phyloP scores from a whole-genome alignment of 306 rosid species.

The Vigna angularis region DNA sequence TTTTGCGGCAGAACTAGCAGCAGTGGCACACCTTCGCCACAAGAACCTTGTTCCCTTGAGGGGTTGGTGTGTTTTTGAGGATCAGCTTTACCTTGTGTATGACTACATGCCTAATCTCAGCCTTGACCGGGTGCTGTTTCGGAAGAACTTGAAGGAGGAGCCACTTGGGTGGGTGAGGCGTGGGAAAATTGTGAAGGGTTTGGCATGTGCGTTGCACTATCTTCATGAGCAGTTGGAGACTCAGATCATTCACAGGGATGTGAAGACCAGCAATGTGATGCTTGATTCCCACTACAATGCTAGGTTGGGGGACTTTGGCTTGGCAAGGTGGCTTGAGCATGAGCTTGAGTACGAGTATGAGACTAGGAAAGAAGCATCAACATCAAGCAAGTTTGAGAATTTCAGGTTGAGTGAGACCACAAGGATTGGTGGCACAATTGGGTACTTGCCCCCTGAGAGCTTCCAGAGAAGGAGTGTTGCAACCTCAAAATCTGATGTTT shows the following conservation, averaged over 20 bases:
- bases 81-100: slow-evolving; percentile 69
- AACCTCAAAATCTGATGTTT: slow-evolving; percentile 84
- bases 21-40: slow-evolving; percentile 85
- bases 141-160: slow-evolving; percentile 43
- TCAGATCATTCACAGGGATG: slow-evolving; percentile 83
- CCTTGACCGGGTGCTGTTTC: slow-evolving; percentile 73
- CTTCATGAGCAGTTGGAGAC: slow-evolving; percentile 79
- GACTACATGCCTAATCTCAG: slow-evolving; percentile 87
- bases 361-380: slow-evolving; percentile 44
- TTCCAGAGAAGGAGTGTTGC: slow-evolving; percentile 65
- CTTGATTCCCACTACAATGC: slow-evolving; percentile 81
- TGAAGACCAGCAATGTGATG: slow-evolving; percentile 88
- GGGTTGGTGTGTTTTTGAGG: slow-evolving; percentile 86
- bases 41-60: slow-evolving; percentile 80
- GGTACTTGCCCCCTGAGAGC: slow-evolving; percentile 85
- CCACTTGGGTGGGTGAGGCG: slow-evolving; percentile 65
- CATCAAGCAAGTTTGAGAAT: slow-evolving; percentile 49
- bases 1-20: slow-evolving; percentile 75
- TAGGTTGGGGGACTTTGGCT: slow-evolving; percentile 81
- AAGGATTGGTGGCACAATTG: slow-evolving; percentile 85
- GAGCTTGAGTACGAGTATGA: slow-evolving; percentile 64
- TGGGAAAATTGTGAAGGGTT: slow-evolving; percentile 62
- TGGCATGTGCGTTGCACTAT: slow-evolving; percentile 76
- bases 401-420: slow-evolving; percentile 79
- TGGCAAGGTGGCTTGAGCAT: slow-evolving; percentile 94